Base-by-base conservation (phyloP, 257 asterid genomes). In the Lantana camara region DNA sequence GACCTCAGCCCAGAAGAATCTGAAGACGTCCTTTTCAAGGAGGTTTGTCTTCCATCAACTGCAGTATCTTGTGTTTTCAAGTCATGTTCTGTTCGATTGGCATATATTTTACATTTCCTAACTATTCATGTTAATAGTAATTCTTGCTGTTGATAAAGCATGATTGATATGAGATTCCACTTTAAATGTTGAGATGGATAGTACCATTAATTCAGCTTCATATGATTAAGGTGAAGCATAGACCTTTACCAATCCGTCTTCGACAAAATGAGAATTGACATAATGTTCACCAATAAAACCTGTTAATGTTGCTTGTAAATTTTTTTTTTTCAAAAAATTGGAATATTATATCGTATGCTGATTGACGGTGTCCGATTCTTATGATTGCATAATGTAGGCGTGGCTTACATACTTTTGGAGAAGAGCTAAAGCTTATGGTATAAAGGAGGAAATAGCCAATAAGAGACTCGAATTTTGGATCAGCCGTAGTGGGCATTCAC, bases 331-430 rank as follows among this genome's bases (percentile, higher is more conserved):
- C n/a, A n/a, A n/a, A n/a, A n/a, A 27, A 21, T 24, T 73, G 34
- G 34, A 10, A 50, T 22, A 30, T 9, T 46, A 41, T 4, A 8
- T 30, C 19, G n/a, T 19, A 14, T 13, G 16, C 21, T 64, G 13
- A 44, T 21, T 40, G 21, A 56, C 27, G 23, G 45, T 42, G 40
- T 29, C 47, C 35, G 34, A 68, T 54, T 32, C 17, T 9, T 69
- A 21, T 15, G n/a, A 35, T 60, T 1, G 15, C 47, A 60, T 51
- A 19, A 55, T 64, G 55, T 71, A 92, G 98, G 98, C 98, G 67
- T 93, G 99, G 99, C 92, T 93, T 32, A 82, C 97, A 9, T 93
- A 81, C 73, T 93, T 80, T 51, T 93, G 99, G 99, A 87, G 87
- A 83, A 85, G 95, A 80, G 96, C 96, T 41, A 86, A 84, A 80